Percentiles rank a stretch among this genome's conserved stretches.
Evolutionary conservation across 1,139 yeast genomes (phyloP).

Genomic region (Torulaspora pretoriensis): DNA sequence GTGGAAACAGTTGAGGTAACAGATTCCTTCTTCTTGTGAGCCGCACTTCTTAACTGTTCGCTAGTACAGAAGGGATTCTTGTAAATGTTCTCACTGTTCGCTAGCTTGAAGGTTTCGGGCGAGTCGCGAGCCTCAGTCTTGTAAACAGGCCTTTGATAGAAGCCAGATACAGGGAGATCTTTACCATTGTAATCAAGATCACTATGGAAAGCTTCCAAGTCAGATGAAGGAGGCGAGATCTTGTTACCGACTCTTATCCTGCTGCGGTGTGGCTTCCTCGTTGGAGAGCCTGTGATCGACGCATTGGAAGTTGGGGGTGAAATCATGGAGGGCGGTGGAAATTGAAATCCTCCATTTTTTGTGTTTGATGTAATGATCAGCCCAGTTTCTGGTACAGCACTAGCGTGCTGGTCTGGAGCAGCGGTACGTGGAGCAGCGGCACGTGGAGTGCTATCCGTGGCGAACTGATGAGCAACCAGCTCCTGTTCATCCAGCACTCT

Average conservation of each 20-base stretch:
- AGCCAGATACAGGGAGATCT: background rate
- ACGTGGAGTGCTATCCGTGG: constrained; percentile 5
- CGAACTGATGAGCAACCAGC: constrained; percentile 19
- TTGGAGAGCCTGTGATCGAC: constrained; percentile 30
- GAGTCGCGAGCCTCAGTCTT: background rate
- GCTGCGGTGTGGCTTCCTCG: constrained; percentile 14
- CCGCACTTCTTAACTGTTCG: constrained; percentile 5
- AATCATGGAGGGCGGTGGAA: constrained; percentile 31
- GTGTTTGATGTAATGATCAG: constrained; percentile 32
- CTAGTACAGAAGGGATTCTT: constrained; percentile 9
- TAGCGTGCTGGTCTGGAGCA: constrained; percentile 8
- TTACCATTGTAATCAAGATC: constrained; percentile 1
- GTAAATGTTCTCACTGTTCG: constrained; percentile 1
- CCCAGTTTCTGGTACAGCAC: constrained; percentile 12
- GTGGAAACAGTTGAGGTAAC: constrained; percentile 21
- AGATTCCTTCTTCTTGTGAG: constrained; percentile 19
- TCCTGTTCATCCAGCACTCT: constrained; percentile 27
- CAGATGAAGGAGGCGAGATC: constrained; percentile 6
- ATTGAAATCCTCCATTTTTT: constrained; percentile 32
- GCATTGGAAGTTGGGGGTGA: constrained; percentile 22
- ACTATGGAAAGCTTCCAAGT: constrained; percentile 6
- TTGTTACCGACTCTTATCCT: constrained; percentile 1
- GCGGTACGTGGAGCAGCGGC: constrained; percentile 2
- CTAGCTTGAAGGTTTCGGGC: background rate
- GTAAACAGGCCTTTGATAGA: background rate